Base-by-base conservation (phyloP, 1,284 basidiomycete genomes). In the Tremellales sp. region DNA sequence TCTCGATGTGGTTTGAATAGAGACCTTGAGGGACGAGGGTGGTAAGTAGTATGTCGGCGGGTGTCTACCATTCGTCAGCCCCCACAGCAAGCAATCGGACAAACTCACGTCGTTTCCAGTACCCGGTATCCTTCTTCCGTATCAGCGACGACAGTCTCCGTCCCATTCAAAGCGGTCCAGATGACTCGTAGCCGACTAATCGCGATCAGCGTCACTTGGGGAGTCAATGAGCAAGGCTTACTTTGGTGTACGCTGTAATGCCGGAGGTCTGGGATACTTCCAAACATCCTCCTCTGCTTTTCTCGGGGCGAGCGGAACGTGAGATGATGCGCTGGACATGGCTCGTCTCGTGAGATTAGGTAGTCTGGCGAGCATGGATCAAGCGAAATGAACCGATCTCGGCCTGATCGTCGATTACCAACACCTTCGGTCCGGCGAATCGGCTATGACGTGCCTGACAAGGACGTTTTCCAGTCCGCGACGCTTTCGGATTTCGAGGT, bases 41-140 rank as follows among this genome's bases (percentile, higher is more conserved):
- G 70, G 70, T 3, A 73, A 46, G 51, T 73, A 73, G 43, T 73
- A 71, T 2, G 67, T 73, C 1, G 70, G 72, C 8, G 72, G 72
- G 48, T 73, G 70, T 29, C 67, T 71, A 50, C 26, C 26, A 39
- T 25, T 7, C 19, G 15, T 33, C 19, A 21, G 17, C 26, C 12
- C n/a, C n/a, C n/a, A n/a, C n/a, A n/a, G n/a, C n/a, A n/a, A n/a
- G n/a, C n/a, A 40, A 19, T 22, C 37, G 22, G n/a, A 31, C 31
- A 17, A 26, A 39, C 61, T 40, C 39, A 68, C 65, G 59, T 65
- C 12, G 71, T 74, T 44, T 74, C 72, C 10, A 70, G 55, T 0
- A 74, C 71, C 11, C 71, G 52, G 46, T 60, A 70, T 2, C 52
- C 70, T 21, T 61, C 48, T 11, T 40, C 61, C 10, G 71, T 67